These are phyloP conservation scores for Sinapis alba DNA, from an alignment of 441 rosid species.

Conservation along the genomic window DNA sequence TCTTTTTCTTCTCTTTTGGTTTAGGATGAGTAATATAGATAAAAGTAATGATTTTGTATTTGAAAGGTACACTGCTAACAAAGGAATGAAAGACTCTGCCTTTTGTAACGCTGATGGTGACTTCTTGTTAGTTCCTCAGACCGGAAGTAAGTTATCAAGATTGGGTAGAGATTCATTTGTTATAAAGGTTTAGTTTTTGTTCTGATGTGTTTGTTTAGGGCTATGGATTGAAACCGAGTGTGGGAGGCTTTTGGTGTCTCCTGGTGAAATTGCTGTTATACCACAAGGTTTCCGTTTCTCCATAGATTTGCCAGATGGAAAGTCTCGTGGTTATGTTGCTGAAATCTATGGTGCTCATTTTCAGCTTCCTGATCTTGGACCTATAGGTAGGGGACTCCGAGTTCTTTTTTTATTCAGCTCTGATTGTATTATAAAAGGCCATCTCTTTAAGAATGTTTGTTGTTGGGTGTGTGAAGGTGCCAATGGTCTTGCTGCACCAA, in stretches of 20 bases:
- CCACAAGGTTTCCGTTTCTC: slow-evolving; percentile 93
- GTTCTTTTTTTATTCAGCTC: slow-evolving; percentile 10
- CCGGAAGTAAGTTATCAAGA: slow-evolving; percentile 71
- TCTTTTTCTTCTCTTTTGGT: neutral
- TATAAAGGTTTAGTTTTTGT: neutral
- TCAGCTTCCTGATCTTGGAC: slow-evolving; percentile 99
- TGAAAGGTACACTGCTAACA: slow-evolving; percentile 77
- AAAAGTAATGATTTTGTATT: neutral
- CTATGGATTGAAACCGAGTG: slow-evolving; percentile 94
- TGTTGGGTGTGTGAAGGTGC: slow-evolving; percentile 59
- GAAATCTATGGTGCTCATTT: slow-evolving; percentile 93
- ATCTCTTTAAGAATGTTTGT: neutral
- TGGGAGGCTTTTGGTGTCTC: slow-evolving; percentile 82
- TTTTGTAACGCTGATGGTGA: slow-evolving; percentile 98
- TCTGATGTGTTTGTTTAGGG: slow-evolving; percentile 50
- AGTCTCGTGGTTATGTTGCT: slow-evolving; percentile 88
- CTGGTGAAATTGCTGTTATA: slow-evolving; percentile 85
- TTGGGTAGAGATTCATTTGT: neutral
- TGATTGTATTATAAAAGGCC: neutral
- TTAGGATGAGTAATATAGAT: neutral
- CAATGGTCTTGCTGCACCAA: slow-evolving; percentile 94
- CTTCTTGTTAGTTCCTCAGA: slow-evolving; percentile 88
- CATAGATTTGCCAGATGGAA: slow-evolving; percentile 79
- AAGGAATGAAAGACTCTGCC: slow-evolving; percentile 85
- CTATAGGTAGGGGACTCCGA: slow-evolving; percentile 79